These are phyloP conservation scores for Multifurca ochricompacta DNA, from an alignment of 768 basidiomycete genomes.

Conservation along the genomic window DNA sequence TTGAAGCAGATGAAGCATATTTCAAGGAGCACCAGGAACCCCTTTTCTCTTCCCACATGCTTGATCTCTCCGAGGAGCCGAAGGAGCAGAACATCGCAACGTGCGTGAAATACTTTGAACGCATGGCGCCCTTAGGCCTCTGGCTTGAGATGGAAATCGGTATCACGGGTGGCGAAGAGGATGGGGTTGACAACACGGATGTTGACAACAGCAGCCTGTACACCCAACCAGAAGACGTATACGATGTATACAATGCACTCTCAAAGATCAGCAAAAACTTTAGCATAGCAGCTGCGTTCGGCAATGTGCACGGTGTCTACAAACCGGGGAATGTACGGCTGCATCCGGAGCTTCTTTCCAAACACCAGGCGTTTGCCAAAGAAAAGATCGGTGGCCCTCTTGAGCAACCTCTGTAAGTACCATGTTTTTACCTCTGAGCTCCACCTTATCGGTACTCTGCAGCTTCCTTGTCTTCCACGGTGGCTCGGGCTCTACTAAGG, in stretches of 20 bases:
- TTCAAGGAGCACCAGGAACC: slow-evolving; percentile 82
- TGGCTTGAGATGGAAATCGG: slow-evolving; percentile 99
- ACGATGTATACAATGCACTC: slow-evolving; percentile 82
- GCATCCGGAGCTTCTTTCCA: slow-evolving; percentile 81
- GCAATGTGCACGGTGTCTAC: slow-evolving; percentile 99
- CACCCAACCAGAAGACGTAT: slow-evolving; percentile 96
- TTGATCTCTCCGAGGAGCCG: slow-evolving; percentile 89
- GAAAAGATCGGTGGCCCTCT: slow-evolving; percentile 55
- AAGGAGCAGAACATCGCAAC: slow-evolving; percentile 92
- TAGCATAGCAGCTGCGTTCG: slow-evolving; percentile 96
- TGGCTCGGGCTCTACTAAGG: slow-evolving; percentile 94
- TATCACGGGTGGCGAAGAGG: slow-evolving; percentile 99
- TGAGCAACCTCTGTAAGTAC: slow-evolving; percentile 73
- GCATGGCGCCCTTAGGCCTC: slow-evolving; percentile 83
- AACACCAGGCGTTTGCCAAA: slow-evolving; percentile 78
- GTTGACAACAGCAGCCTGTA: slow-evolving; percentile 93
- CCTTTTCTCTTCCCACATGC: slow-evolving; percentile 97
- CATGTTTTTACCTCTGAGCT: neutral
- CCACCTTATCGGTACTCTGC: neutral
- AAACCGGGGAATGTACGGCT: slow-evolving; percentile 97
- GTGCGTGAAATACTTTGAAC: slow-evolving; percentile 91
- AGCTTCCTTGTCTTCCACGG: slow-evolving; percentile 99
- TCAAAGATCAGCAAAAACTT: slow-evolving; percentile 84
- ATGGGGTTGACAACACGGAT: slow-evolving; percentile 95
- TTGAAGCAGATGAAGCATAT: slow-evolving; percentile 90